Base-by-base conservation (phyloP, 345 rosid genomes). In the Salix udensis region DNA sequence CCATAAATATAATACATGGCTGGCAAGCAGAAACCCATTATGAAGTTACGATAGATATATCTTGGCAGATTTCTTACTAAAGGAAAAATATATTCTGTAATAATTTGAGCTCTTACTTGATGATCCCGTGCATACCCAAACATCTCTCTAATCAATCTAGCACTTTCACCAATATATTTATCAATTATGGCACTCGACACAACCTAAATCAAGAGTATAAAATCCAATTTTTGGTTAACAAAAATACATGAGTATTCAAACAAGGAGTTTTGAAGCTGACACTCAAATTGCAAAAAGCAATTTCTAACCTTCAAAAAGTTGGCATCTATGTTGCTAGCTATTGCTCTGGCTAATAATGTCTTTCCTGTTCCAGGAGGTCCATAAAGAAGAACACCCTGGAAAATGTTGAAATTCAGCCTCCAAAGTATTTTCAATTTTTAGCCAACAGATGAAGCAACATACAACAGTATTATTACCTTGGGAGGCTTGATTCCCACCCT, bases 341-440 rank as follows among this genome's bases (percentile, higher is more conserved):
- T 96, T 68, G 99, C 99, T 82, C 98, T 90, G 10, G 99, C 99
- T 67, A 96, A 85, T 70, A 96, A 85, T 18, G 99, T 96, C 88
- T 96, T 94, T 53, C 99, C 99, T 7, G 99, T 96, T 42, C 98
- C 99, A 0, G 99, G 99, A 86, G 99, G 99, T 73, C 97, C 99
- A 87, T 96, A 96, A 48, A 96, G 90, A 84, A 96, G 98, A 44
- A 94, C 98, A 74, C 99, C 98, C 97, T 95, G 86, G 70, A 80
- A 72, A n/a, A 77, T 61, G 26, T 61, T n/a, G 4, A 31, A 24
- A 48, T 44, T 64, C 21, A 66, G 16, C 23, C 11, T 23, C 37
- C 18, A 1, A 44, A 46, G 65, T n/a, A 61, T 30, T 42, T n/a
- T 66, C 10, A 14, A 18, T 52, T 18, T 65, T 44, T 19, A 23